Conservation (phyloP, 129 eudicot genomes). For the Flaveria bidentis region DNA sequence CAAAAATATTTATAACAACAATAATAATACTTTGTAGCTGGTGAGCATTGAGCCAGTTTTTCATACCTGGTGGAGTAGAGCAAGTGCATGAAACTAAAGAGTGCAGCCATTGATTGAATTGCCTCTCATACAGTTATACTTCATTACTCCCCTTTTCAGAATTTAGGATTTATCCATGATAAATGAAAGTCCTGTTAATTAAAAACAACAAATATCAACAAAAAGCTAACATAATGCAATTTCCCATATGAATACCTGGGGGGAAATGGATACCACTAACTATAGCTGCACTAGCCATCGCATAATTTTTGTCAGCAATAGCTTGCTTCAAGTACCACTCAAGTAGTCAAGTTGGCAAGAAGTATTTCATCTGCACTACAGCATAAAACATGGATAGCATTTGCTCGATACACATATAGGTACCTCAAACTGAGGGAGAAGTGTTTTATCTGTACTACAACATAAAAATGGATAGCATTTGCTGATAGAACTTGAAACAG, state of each 20-base stretch:
- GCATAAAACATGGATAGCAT: constrained; percentile 96
- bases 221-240: neutral
- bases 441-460: constrained; percentile 82
- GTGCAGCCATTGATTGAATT: constrained; percentile 83
- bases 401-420: constrained; percentile 88
- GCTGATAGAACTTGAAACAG: constrained; percentile 24
- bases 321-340: constrained; percentile 98
- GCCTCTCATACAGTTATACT: constrained; percentile 70
- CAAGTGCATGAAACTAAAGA: constrained; percentile 96
- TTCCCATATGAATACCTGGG: constrained; percentile 55
- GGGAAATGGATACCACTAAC: constrained; percentile 94
- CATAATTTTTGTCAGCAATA: constrained; percentile 89
- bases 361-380: constrained; percentile 86
- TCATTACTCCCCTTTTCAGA: constrained; percentile 97
- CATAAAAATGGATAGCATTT: constrained; percentile 98
- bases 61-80: constrained; percentile 82
- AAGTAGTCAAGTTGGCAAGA: constrained; percentile 58
- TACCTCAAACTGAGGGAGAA: constrained; percentile 91
- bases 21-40: constrained; percentile 45
- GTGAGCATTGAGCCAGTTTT: neutral
- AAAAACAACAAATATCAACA: neutral
- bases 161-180: constrained; percentile 67
- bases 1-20: neutral
- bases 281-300: constrained; percentile 95
- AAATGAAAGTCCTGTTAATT: neutral